Evolutionary conservation across 2,329 filamentous ascomycete species (phyloP).

Genomic region (Ceratocystis harringtonii): DNA sequence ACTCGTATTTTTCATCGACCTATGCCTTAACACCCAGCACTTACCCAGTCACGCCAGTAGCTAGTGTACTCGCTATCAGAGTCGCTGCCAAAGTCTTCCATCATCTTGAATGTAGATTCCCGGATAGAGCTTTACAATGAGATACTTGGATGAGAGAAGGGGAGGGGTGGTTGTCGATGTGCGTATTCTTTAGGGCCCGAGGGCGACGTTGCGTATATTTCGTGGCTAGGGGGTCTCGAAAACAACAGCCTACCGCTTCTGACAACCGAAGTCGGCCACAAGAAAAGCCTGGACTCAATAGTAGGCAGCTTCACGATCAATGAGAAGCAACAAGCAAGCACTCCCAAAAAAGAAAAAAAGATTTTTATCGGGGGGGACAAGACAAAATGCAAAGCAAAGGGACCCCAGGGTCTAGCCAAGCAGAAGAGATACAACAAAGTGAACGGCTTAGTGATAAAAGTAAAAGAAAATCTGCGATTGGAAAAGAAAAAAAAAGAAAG

Average conservation of each 20-base stretch:
- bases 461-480: background rate
- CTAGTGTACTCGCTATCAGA: conserved; percentile 98
- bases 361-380: background rate
- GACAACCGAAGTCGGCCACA: background rate
- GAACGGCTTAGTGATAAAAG: background rate
- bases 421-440: background rate
- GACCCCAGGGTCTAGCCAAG: background rate
- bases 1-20: too few relatives aligned
- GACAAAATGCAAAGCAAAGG: background rate
- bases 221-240: background rate
- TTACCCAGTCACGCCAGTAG: conserved; percentile 98
- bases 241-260: background rate
- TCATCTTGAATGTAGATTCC: conserved; percentile 28
- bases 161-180: background rate
- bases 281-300: background rate
- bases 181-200: background rate
- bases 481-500: background rate
- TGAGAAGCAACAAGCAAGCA: too few relatives aligned
- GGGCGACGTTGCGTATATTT: background rate
- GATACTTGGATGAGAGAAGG: background rate
- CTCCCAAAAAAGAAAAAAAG: background rate
- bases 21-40: conserved; percentile 26
- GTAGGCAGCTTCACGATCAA: too few relatives aligned
- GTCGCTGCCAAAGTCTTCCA: conserved; percentile 97
- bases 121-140: background rate